Evolutionary conservation across 331 rosid species (phyloP).

Genomic region (Pyrus hybrid): DNA sequence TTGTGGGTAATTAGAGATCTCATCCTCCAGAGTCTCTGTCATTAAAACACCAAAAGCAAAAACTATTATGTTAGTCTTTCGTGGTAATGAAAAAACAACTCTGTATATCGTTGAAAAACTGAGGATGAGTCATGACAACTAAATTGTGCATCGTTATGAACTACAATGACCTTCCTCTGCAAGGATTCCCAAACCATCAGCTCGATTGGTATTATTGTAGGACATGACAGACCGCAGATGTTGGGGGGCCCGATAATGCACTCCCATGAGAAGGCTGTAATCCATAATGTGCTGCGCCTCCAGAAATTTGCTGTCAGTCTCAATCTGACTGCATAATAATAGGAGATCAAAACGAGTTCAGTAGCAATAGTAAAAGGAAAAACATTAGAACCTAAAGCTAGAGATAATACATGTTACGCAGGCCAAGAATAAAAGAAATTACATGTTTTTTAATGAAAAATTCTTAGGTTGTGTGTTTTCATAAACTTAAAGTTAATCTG

Average conservation of each 20-base stretch:
- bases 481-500: not conserved
- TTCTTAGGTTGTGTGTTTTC: not conserved
- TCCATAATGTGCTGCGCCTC: constrained; percentile 95
- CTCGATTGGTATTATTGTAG: constrained; percentile 30
- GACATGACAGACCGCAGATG: constrained; percentile 44
- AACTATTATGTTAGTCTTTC: constrained; percentile 11
- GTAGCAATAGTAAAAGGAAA: not conserved
- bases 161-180: constrained; percentile 80
- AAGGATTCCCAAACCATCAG: constrained; percentile 75
- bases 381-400: not conserved
- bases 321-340: constrained; percentile 67
- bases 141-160: not conserved
- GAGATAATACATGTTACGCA: not conserved
- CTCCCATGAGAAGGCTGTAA: constrained; percentile 94
- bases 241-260: constrained; percentile 97
- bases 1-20: constrained; percentile 70
- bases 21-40: constrained; percentile 87
- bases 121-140: not conserved
- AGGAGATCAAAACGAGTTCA: not conserved
- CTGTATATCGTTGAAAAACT: not conserved
- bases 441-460: not conserved
- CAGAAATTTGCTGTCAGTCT: constrained; percentile 82
- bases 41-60: constrained; percentile 16
- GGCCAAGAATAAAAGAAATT: not conserved
- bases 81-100: constrained; percentile 10